Percentiles rank a stretch among this genome's conserved stretches.
Conservation (phyloP, 2,329 filamentous ascomycete genomes). For the Salinomyces thailandicus region DNA sequence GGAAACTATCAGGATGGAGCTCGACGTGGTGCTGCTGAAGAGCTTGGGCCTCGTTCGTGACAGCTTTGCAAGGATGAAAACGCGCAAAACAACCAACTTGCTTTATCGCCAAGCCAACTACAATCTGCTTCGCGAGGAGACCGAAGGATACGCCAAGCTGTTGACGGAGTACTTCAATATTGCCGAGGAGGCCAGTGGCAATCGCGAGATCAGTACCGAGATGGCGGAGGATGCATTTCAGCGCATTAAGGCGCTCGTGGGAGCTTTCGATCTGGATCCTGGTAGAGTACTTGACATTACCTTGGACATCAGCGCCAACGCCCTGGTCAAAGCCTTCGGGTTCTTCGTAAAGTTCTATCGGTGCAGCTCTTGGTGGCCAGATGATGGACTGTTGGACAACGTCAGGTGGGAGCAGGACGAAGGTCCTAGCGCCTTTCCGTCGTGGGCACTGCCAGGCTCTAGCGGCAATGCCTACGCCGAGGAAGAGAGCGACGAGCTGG, state of each 20-base stretch:
- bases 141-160: constrained; percentile 92
- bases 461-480: constrained; percentile 53
- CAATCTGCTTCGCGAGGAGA: constrained; percentile 88
- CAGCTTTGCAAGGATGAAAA: constrained; percentile 73
- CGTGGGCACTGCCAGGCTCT: constrained; percentile 71
- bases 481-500: constrained; percentile 50
- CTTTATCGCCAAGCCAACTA: constrained; percentile 95
- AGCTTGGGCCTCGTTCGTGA: constrained; percentile 69
- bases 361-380: constrained; percentile 94
- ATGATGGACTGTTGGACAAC: constrained; percentile 45
- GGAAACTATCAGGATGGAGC: constrained; percentile 62
- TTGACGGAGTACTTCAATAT: constrained; percentile 92
- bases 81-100: constrained; percentile 83
- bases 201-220: constrained; percentile 64
- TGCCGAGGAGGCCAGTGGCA: constrained; percentile 48
- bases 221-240: constrained; percentile 80
- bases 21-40: constrained; percentile 70
- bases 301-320: constrained; percentile 85
- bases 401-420: constrained; percentile 37
- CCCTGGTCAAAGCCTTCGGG: constrained; percentile 81
- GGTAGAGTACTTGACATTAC: constrained; percentile 90
- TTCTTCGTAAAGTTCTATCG: constrained; percentile 93
- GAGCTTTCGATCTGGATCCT: constrained; percentile 93
- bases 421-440: constrained; percentile 59
- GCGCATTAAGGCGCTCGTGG: constrained; percentile 85